Evolutionary conservation across 1,284 basidiomycete genomes (phyloP), one percentile per base, ranked within the genome.

Genomic region (Austroboletus niveus): DNA sequence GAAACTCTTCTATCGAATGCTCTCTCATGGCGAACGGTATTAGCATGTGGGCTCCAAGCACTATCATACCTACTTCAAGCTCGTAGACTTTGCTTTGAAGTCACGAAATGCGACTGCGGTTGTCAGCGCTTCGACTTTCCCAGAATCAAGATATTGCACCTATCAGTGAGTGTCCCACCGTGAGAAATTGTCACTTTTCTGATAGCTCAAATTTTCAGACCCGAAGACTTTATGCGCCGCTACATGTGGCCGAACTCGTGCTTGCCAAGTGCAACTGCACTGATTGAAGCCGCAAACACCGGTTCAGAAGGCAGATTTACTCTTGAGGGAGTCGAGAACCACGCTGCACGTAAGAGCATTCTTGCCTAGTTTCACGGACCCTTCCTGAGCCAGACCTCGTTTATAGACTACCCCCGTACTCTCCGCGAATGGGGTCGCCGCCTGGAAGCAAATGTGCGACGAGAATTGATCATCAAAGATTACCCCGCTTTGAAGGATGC

Each of bases 181-280:
- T 32, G 39, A 53, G 22, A 42, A 52, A 45, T 36, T 45, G 22
- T 51, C 42, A 27, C 43, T 45, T 41, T 42, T 32, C 36, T 48
- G 44, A 58, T 51, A 40, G 57, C 35, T 7, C 24, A 27, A 43
- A 20, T n/a, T 39, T 27, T 35, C 59, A 89, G 82, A 69, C 79
- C 85, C n/a, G 86, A 91, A 63, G 90, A 93, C 69, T 93, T 93
- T 71, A 92, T 93, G 81, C 82, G 88, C 47, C 87, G 87, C 60
- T 95, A 92, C 73, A 89, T 94, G 82, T 95, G 93, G 89, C 92
- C 93, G 4, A 94, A 94, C 60, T 91, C 89, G 1, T 91, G 88
- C 68, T 73, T 94, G 27, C 92, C 92, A 1, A 90, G 87, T 48
- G 87, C 92, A 15, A 90, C 88, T 2, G 77, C 81, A 8, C 72